phyloP scores from a whole-genome alignment of 352 stramenopile species.

The Vaucheria bursata region DNA sequence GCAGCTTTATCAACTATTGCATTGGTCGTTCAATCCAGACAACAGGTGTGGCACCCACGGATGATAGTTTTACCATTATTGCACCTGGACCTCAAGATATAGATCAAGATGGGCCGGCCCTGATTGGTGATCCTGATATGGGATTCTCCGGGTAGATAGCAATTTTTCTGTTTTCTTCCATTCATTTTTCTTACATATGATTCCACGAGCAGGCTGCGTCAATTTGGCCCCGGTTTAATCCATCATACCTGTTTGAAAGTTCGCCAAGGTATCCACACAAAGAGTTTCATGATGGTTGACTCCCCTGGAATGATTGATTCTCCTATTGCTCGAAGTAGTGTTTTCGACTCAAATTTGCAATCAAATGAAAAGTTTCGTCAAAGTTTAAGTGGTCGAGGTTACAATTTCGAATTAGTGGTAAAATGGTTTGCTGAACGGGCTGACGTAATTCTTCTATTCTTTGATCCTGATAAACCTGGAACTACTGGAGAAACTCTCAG shows the following conservation, averaged over 20 bases:
- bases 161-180: background rate
- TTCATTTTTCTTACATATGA: too few relatives aligned
- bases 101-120: constrained; percentile 85
- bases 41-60: constrained; percentile 96
- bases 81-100: constrained; percentile 85
- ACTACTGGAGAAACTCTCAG: constrained; percentile 98
- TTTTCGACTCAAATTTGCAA: background rate
- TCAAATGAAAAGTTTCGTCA: too few relatives aligned
- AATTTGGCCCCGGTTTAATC: constrained; percentile 92
- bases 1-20: constrained; percentile 98
- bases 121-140: constrained; percentile 93
- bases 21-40: constrained; percentile 87
- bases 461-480: constrained; percentile 98
- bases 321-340: constrained; percentile 60
- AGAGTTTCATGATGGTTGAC: constrained; percentile 97
- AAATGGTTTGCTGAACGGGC: constrained; percentile 95
- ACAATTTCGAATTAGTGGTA: constrained; percentile 93
- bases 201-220: constrained; percentile 58
- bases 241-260: constrained; percentile 98
- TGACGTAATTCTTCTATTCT: constrained; percentile 99
- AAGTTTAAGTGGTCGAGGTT: constrained; percentile 65
- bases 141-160: constrained; percentile 73
- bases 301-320: constrained; percentile 98
- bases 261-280: constrained; percentile 65
- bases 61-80: constrained; percentile 98